A percentile compares a stretch with the other conserved stretches of the same genome.
These are phyloP conservation scores for Exophiala bonariae DNA, from an alignment of 2,329 filamentous ascomycete genomes.

Conservation along the genomic window DNA sequence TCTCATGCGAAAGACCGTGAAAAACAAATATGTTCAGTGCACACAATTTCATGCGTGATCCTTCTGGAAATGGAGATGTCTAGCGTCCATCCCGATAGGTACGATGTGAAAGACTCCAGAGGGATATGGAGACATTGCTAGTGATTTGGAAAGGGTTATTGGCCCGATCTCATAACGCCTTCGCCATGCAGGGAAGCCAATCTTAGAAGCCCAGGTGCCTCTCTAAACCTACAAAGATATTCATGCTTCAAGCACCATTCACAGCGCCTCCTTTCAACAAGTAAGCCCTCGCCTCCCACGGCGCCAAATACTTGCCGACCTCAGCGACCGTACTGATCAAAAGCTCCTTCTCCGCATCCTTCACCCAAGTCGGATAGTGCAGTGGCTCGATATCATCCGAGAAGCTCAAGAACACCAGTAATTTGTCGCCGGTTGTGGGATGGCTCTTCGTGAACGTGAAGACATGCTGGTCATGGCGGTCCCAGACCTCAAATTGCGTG, in stretches of 20 bases:
- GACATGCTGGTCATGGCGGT: slow-evolving; percentile 51
- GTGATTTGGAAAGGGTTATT: no score
- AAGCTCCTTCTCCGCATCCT: slow-evolving; percentile 17
- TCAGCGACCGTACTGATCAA: slow-evolving; percentile 23
- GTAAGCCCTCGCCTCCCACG: slow-evolving; percentile 29
- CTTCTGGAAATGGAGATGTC: no score
- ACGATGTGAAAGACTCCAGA: no score
- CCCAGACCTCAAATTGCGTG: slow-evolving; percentile 55
- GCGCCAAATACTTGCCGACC: slow-evolving; percentile 21
- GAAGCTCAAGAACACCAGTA: slow-evolving; percentile 27
- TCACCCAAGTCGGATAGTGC: slow-evolving; percentile 21
- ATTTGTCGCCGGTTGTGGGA: slow-evolving; percentile 12
- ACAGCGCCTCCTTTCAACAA: slow-evolving; percentile 14
- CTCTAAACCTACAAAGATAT: background rate
- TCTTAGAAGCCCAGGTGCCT: no score
- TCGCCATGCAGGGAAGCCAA: background rate
- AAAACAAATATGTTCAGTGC: no score
- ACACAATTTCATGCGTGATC: no score
- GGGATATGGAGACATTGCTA: no score
- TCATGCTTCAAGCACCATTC: slow-evolving; percentile 13
- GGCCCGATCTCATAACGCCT: background rate
- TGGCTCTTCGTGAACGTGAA: slow-evolving; percentile 57
- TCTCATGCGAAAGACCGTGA: no score
- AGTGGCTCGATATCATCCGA: slow-evolving; percentile 25
- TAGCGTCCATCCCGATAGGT: no score